phyloP scores from a whole-genome alignment of 768 basidiomycete species.

The Pleurotus sapidus region DNA sequence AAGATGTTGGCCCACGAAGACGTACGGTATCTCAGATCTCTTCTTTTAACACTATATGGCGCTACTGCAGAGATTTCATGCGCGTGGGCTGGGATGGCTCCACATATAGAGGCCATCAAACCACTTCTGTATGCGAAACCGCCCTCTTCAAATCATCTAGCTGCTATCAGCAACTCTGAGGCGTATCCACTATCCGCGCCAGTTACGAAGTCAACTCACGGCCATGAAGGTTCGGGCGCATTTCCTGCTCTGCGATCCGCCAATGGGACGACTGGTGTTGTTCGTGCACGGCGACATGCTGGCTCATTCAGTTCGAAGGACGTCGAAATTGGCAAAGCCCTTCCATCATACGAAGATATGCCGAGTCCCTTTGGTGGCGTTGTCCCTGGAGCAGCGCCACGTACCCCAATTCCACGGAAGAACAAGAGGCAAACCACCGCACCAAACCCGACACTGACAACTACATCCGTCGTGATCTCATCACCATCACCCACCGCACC shows the following conservation, averaged over 20 bases:
- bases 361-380: constrained; percentile 34
- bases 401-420: constrained; percentile 41
- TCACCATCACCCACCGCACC: constrained; percentile 36
- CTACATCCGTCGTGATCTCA: constrained; percentile 17
- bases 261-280: constrained; percentile 29
- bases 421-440: constrained; percentile 47
- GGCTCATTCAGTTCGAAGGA: constrained; percentile 96
- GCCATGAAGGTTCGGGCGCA: constrained; percentile 18
- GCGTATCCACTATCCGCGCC: constrained; percentile 20
- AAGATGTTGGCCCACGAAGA: constrained; percentile 78
- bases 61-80: constrained; percentile 84
- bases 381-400: constrained; percentile 28
- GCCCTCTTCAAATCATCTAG: constrained; percentile 2
- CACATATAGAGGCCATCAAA: constrained; percentile 67
- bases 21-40: constrained; percentile 82
- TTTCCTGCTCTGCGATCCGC: constrained; percentile 17
- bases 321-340: constrained; percentile 80
- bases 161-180: constrained; percentile 15
- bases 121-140: constrained; percentile 46
- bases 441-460: constrained; percentile 27
- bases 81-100: constrained; percentile 79
- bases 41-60: constrained; percentile 85
- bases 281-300: constrained; percentile 74
- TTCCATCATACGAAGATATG: constrained; percentile 62
- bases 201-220: constrained; percentile 20